Base-by-base conservation (phyloP, 192 early-diverging fungal genomes). In the Chytriomyces confervae region DNA sequence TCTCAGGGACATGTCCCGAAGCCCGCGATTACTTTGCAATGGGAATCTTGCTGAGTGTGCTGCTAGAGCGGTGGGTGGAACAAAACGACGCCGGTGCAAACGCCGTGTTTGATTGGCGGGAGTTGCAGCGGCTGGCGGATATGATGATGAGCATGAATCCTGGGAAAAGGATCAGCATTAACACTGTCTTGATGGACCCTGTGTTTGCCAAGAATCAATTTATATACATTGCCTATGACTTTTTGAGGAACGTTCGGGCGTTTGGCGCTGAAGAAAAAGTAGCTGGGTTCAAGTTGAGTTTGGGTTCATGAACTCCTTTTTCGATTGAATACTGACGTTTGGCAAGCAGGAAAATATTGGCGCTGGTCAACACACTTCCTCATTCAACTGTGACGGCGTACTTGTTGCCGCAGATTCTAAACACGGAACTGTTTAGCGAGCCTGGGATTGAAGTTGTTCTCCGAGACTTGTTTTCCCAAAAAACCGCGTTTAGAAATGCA, bases 151-250 rank as follows among this genome's bases (percentile, higher is more conserved):
- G 50, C 11, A 68, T 75, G 57, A 73, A 53, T 46, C 79, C 81
- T 11, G 43, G 45, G 43, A 66, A 62, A 16, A 16, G 84, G 16
- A 73, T 66, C 0, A 20, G 60, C 3, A 43, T 77, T 24, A 57
- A 62, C 23, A 63, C 69, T 18, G 71, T 80, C 7, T 62, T 84
- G 62, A 53, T 29, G n/a, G 23, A 50, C 36, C 69, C 77, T 5
- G 79, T 85, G 49, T 83, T 84, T 80, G 13, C 53, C n/a, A 67
- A 80, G n/a, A 84, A 84, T 70, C 61, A 53, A 8, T 74, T 84
- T n/a, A 63, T 85, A 10, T 66, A 68, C 46, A 74, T 81, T 36
- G 79, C 69, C 0, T 78, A 79, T 27, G 29, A 81, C 3, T 85
- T 85, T 44, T 62, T 85, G 66, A 77, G 71, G 49, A 67, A 81